Base-by-base conservation (phyloP, 768 basidiomycete genomes). In the Russula ochroleuca region DNA sequence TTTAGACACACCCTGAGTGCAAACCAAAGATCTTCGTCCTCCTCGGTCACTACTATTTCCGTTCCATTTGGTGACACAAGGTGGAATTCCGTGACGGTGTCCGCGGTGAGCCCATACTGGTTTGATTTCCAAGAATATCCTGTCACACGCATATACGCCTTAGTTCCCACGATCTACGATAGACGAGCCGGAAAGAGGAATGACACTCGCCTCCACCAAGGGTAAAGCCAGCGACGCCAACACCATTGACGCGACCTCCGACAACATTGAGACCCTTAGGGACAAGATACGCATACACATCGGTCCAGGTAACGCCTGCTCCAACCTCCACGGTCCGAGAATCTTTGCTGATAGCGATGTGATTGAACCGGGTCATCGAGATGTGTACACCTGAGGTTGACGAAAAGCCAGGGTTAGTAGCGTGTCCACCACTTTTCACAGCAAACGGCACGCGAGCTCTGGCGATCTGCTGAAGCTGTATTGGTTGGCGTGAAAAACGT, bases 241-340 rank as follows among this genome's bases (percentile, higher is more conserved):
- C 68, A 28, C 69, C 69, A 14, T n/a, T 33, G 28, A 58, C n/a
- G n/a, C 65, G 64, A 21, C 67, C 70, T 38, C 70, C 70, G 5
- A 66, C 63, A 25, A 70, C 63, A 52, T 58, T 70, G 38, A 70
- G 45, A 15, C 65, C 61, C 17, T 37, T 57, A 19, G 67, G 65
- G 4, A 37, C 40, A 13, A 70, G 57, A 11, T 54, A 48, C 25
- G 50, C 61, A 25, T 71, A 71, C 10, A 71, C 66, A 17, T 70
- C 65, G 33, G 69, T 70, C 70, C 70, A 71, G 6, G 63, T 67
- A 19, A 66, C 52, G 13, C 70, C 70, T 19, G 67, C 56, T 7
- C 66, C 65, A 23, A 69, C 48, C 4, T 62, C 61, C 7, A 63
- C 67, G 6, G 66, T 63, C n/a, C 35, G 17, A 5, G 43, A 52